Evolutionary conservation across 192 early-diverging fungal species (phyloP), one percentile per base, ranked within the genome.

Genomic region (Fimicolochytrium jonesii): DNA sequence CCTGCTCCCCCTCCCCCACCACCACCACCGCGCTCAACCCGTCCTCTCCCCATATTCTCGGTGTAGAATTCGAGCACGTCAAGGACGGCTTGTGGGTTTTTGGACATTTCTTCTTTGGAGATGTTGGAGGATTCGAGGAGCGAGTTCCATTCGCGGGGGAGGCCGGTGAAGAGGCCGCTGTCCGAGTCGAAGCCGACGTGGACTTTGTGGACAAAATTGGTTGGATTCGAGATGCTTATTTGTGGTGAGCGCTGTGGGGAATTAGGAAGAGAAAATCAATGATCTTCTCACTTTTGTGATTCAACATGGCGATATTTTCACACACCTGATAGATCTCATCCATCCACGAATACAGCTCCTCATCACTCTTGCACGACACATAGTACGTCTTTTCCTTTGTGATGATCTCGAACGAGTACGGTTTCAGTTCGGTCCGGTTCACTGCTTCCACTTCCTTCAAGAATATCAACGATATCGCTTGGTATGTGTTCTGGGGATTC

Each of bases 51-150:
- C 68, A 83, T 53, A 62, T 83, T 74, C 56, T 93, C 94, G 23
- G 94, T 93, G 80, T 98, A 99, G 61, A 99, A 99, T 71, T 97
- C 94, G 28, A 99, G 79, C 29, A 94, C 95, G 67, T 97, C 95
- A 18, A 98, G 71, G 32, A 99, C 97, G 20, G 95, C 95, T 75
- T 98, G 95, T 29, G 97, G 97, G 61, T 99, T 93, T 73, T 92
- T 93, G 36, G 92, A 87, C 67, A 93, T 94, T 84, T 99, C 97
- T 66, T 99, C 93, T 66, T 94, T 87, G 20, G 97, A 94, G 50
- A 99, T 94, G 49, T 88, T 89, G 5, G 94, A 96, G 18, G 88
- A 85, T 71, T 94, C 92, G 45, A 99, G 75, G 23, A 99, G 82
- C 70, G 80, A 86, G 43, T 88, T 91, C 97, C 97, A 99, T 68